phyloP scores from a whole-genome alignment of 1,284 basidiomycete species.

The Ceratobasidium sp. region DNA sequence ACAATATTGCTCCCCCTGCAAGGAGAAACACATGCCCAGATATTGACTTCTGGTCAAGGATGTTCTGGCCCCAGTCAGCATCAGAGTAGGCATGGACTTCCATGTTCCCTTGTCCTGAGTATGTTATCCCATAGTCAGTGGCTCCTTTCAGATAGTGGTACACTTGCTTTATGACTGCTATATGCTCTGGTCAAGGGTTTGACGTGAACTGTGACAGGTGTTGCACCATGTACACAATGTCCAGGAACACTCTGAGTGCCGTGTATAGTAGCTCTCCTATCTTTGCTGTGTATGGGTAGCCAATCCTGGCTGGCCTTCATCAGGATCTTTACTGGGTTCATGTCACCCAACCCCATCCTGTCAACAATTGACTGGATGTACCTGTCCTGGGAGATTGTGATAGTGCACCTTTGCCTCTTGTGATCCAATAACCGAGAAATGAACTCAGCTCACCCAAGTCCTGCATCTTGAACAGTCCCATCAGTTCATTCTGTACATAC shows the following conservation, averaged over 20 bases:
- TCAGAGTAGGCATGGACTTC: neutral
- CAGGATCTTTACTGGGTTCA: neutral
- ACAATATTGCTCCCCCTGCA: slow-evolving; percentile 52
- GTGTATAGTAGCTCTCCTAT: slow-evolving; percentile 43
- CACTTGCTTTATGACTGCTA: slow-evolving; percentile 49
- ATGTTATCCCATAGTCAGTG: slow-evolving; percentile 44
- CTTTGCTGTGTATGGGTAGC: slow-evolving; percentile 11
- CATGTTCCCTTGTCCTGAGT: neutral
- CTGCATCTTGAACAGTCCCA: neutral
- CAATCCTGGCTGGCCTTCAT: neutral
- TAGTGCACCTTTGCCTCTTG: neutral
- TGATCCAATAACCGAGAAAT: slow-evolving; percentile 21
- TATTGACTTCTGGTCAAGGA: slow-evolving; percentile 7
- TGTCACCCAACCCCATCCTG: neutral
- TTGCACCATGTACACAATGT: slow-evolving; percentile 27
- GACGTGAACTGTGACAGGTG: slow-evolving; percentile 5
- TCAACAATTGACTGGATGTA: neutral
- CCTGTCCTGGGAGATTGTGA: no score
- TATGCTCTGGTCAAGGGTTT: slow-evolving; percentile 41
- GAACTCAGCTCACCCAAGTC: slow-evolving; percentile 14
- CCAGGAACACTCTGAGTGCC: slow-evolving; percentile 27
- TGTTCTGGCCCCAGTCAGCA: no score
- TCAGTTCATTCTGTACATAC: no score
- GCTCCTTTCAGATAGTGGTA: slow-evolving; percentile 51
- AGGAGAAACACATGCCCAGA: slow-evolving; percentile 20